Base-by-base conservation (phyloP, 331 rosid species). In the Quercus lobata region DNA sequence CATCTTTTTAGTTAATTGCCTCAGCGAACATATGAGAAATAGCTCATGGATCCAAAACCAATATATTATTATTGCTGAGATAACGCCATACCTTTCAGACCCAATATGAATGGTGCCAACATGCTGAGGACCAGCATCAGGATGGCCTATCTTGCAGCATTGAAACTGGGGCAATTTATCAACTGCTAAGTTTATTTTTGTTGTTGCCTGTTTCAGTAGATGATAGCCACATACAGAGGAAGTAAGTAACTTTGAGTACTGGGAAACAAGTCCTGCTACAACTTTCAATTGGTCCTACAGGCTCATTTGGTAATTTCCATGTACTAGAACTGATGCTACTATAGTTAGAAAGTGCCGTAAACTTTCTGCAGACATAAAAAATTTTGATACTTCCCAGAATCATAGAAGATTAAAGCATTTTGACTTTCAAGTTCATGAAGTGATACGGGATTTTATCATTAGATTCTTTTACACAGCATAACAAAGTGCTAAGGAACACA, bases 71-170 rank as follows among this genome's bases (percentile, higher is more conserved):
- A 32, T 7, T 18, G 49, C 53, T 34, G 71, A 68, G 53, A 75
- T 76, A 65, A 19, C 5, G 60, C 56, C 82, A 46, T 78, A 94
- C 98, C 96, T 93, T 84, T 95, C 98, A n/a, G 97, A 88, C 83
- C 96, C 99, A 57, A 95, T 95, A 85, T 95, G 99, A 81, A 91
- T 93, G 57, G 98, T 91, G 66, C 98, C 97, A 69, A 76, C 74
- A 83, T 93, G 99, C 89, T 93, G 97, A 29, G 97, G 96, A 73
- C 94, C 96, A 72, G 89, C 83, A 37, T 86, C 81, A 62, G 90
- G 90, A 81, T 85, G 83, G 72, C 84, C 56, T 69, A 78, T 55
- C 74, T 91, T 89, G 84, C 96, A 95, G 80, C 96, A 82, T 30
- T 65, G 60, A 80, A 95, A 95, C 74, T 90, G 88, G 75, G 99